Percentiles rank a stretch among this genome's conserved stretches.
These are phyloP conservation scores for Tetragonia tetragonoides DNA, from an alignment of 148 eudicot genomes.

Conservation along the genomic window DNA sequence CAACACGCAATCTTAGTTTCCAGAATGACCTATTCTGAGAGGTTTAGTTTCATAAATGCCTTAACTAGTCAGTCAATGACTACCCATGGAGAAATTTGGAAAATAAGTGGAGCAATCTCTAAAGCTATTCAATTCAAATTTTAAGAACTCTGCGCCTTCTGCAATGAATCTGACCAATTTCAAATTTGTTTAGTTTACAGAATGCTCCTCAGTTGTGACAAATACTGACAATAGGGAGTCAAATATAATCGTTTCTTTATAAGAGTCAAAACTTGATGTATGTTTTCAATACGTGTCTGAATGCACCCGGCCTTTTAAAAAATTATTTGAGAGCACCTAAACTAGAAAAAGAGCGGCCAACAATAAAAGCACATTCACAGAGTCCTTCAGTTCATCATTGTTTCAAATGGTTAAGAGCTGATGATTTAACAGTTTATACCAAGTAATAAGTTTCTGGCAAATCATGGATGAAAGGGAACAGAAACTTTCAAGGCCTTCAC, in stretches of 20 bases:
- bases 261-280: neutral
- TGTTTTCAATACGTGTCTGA: neutral
- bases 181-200: neutral
- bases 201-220: neutral
- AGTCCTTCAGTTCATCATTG: neutral
- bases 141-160: neutral
- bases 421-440: neutral
- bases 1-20: neutral
- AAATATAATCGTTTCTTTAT: neutral
- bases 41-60: neutral
- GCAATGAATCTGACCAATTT: neutral
- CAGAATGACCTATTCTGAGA: neutral
- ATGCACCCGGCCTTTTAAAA: no score
- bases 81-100: no score
- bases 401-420: neutral
- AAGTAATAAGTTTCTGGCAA: no score
- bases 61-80: neutral
- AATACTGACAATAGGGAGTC: neutral
- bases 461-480: neutral
- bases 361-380: neutral
- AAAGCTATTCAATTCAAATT: neutral
- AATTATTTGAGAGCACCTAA: no score
- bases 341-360: neutral
- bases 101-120: no score
- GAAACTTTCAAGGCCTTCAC: neutral